phyloP scores from a whole-genome alignment of 768 basidiomycete genomes.

The Boletus edulis region DNA sequence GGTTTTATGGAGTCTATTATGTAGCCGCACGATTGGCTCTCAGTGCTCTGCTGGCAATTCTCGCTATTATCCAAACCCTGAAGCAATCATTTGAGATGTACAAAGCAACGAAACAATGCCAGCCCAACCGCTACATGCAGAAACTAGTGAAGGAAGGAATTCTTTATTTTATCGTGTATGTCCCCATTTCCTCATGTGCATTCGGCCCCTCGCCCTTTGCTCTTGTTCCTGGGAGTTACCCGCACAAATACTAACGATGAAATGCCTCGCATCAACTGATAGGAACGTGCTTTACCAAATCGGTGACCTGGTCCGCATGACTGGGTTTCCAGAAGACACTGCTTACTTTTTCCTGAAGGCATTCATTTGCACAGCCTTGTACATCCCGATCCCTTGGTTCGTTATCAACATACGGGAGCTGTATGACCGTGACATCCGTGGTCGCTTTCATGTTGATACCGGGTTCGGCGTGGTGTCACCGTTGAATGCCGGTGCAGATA shows the following conservation, averaged over 20 bases:
- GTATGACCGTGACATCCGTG: neutral
- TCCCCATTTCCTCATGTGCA: neutral
- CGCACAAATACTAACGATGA: too few relatives aligned
- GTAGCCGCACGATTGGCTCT: neutral
- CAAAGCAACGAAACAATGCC: neutral
- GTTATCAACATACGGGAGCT: neutral
- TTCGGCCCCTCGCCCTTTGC: too few relatives aligned
- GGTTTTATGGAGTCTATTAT: neutral
- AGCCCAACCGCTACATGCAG: neutral
- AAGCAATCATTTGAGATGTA: neutral
- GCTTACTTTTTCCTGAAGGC: too few relatives aligned
- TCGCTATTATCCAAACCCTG: neutral
- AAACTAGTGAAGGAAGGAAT: neutral
- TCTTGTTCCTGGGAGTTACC: too few relatives aligned
- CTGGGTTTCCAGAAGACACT: too few relatives aligned
- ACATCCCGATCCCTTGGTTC: neutral
- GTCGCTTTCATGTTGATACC: neutral
- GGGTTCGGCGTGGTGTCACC: neutral
- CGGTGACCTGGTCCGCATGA: too few relatives aligned
- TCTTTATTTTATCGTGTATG: neutral
- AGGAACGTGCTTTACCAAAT: too few relatives aligned
- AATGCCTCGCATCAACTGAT: conserved; percentile 1
- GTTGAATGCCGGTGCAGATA: neutral
- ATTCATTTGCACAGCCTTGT: too few relatives aligned
- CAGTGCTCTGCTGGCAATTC: neutral